Conservation (phyloP, 78 protist genomes). For the Dictyostelium brefeldianum region DNA sequence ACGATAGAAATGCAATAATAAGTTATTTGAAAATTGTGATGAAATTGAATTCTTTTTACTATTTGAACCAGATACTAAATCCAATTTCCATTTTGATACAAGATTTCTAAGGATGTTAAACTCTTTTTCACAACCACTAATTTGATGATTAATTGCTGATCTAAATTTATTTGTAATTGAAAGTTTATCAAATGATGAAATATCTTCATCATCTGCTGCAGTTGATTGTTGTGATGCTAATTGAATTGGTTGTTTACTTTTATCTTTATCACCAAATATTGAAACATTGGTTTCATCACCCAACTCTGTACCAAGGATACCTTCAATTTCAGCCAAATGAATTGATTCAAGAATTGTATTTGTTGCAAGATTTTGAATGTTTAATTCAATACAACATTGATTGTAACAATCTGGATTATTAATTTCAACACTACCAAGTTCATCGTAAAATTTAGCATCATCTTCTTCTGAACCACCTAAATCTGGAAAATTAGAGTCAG, state of each 20-base stretch:
- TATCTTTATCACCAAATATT: background rate
- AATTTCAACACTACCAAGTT: slow-evolving; percentile 48
- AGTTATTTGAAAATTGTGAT: slow-evolving; percentile 74
- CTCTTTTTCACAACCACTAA: slow-evolving; percentile 74
- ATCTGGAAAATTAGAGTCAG: slow-evolving; percentile 86
- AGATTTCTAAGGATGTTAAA: slow-evolving; percentile 78
- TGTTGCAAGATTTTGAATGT: slow-evolving; percentile 79
- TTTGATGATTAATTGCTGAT: slow-evolving; percentile 29
- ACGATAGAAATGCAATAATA: slow-evolving; percentile 90
- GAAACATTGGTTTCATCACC: slow-evolving; percentile 11
- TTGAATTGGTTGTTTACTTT: background rate
- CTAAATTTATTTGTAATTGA: background rate
- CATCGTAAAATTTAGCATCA: slow-evolving; percentile 85
- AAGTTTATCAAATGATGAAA: background rate
- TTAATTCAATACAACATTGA: slow-evolving; percentile 89
- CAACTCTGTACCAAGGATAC: slow-evolving; percentile 61
- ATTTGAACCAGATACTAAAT: slow-evolving; percentile 43
- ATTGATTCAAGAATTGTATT: slow-evolving; percentile 88
- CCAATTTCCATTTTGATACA: slow-evolving; percentile 84
- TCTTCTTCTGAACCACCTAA: slow-evolving; percentile 94
- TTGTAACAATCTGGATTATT: slow-evolving; percentile 82
- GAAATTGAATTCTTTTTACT: slow-evolving; percentile 2
- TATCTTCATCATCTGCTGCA: background rate
- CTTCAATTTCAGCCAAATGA: slow-evolving; percentile 76
- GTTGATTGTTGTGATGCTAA: background rate